phyloP scores from a whole-genome alignment of 2,329 filamentous ascomycete genomes.

The Lachnellula arida region DNA sequence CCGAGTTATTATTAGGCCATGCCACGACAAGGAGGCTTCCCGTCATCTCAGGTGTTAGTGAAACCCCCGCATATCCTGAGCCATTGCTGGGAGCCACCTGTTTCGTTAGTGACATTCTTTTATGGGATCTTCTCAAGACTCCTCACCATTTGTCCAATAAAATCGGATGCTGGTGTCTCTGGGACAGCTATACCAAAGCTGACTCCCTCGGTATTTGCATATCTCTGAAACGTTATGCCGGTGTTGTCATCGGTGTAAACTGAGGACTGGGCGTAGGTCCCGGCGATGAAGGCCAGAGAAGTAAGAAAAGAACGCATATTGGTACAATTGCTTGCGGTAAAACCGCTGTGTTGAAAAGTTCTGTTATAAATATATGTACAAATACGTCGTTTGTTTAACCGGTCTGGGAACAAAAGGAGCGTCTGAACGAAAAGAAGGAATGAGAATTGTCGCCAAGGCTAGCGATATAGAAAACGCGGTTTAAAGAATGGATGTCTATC shows the following conservation, averaged over 20 bases:
- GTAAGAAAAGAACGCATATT: constrained; percentile 3
- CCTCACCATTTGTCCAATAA: constrained; percentile 50
- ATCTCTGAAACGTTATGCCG: constrained; percentile 42
- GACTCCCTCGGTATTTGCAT: constrained; percentile 36
- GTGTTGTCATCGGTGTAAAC: constrained; percentile 40
- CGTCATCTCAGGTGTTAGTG: constrained; percentile 42
- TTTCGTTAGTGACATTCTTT: background rate
- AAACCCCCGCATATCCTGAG: constrained; percentile 45
- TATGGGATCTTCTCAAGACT: background rate
- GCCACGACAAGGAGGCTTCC: constrained; percentile 44
- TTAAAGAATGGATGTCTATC: background rate
- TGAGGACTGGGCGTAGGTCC: constrained; percentile 16
- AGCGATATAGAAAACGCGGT: no score
- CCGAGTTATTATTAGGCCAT: constrained; percentile 43
- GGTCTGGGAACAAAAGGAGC: background rate
- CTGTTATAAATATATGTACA: background rate
- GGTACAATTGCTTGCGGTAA: background rate
- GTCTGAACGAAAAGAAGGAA: background rate
- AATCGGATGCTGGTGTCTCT: constrained; percentile 43
- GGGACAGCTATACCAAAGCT: constrained; percentile 48
- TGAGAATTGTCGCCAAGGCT: no score
- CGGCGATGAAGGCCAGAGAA: constrained; percentile 7
- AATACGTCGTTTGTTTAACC: background rate
- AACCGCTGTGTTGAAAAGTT: background rate
- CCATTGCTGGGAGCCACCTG: constrained; percentile 18